Conservation (phyloP, 2,329 filamentous ascomycete species). For the Clonostachys byssicola region DNA sequence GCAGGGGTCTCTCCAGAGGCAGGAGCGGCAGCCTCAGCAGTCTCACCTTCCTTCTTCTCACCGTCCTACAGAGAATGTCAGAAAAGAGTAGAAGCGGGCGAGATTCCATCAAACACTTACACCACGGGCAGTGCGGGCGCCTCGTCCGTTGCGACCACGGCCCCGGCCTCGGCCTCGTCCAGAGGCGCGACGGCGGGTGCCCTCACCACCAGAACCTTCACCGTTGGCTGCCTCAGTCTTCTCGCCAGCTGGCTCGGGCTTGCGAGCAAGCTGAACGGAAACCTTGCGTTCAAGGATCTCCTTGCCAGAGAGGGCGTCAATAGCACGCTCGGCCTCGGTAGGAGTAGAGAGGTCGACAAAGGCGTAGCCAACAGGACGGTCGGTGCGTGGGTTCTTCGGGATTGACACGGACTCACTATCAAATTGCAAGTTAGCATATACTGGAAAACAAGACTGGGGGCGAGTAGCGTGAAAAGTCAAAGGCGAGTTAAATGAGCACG, state of each 20-base stretch:
- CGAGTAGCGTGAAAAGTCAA: not conserved
- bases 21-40: slow-evolving; percentile 36
- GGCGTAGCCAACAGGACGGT: slow-evolving; percentile 96
- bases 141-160: slow-evolving; percentile 64
- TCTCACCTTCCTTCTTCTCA: slow-evolving; percentile 41
- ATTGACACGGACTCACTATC: slow-evolving; percentile 95
- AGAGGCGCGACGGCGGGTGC: slow-evolving; percentile 56
- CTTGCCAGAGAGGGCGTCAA: slow-evolving; percentile 92
- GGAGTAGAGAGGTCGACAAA: slow-evolving; percentile 98
- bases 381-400: slow-evolving; percentile 98
- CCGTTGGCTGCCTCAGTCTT: slow-evolving; percentile 71
- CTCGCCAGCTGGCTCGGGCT: slow-evolving; percentile 82
- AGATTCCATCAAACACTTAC: slow-evolving; percentile 31
- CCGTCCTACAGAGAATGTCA: slow-evolving; percentile 16
- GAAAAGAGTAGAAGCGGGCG: not conserved
- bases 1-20: slow-evolving; percentile 38
- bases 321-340: slow-evolving; percentile 91
- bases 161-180: slow-evolving; percentile 66
- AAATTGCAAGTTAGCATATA: slow-evolving; percentile 17
- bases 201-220: slow-evolving; percentile 69
- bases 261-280: slow-evolving; percentile 96
- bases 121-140: slow-evolving; percentile 52
- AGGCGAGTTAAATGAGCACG: not conserved
- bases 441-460: not conserved
- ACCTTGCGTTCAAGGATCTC: slow-evolving; percentile 98